Conservation (phyloP, 2,329 filamentous ascomycete genomes). For the Hypomyces rosellus region DNA sequence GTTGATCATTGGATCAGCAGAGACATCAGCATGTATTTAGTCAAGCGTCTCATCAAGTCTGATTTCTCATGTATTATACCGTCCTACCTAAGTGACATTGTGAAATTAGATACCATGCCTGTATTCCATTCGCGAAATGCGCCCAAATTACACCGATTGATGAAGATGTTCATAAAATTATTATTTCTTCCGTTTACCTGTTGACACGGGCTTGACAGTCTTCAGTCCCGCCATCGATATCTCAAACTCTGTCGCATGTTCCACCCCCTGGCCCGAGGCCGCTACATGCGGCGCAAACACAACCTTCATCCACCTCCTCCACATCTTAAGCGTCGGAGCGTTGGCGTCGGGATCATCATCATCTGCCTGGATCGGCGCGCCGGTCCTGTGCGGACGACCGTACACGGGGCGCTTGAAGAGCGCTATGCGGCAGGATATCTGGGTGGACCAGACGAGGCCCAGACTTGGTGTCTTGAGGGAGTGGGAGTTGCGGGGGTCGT, state of each 20-base stretch:
- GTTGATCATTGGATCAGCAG: neutral
- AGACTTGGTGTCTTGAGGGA: constrained; percentile 75
- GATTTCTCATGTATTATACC: too few species aligned
- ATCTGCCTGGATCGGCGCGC: constrained; percentile 30
- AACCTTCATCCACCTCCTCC: constrained; percentile 76
- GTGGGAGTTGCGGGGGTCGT: constrained; percentile 46
- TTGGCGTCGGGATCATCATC: constrained; percentile 37
- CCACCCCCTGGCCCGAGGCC: constrained; percentile 41
- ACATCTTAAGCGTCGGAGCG: constrained; percentile 46
- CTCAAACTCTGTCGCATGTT: constrained; percentile 62
- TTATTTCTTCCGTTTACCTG: neutral
- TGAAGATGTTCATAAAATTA: neutral
- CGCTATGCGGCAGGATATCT: constrained; percentile 76
- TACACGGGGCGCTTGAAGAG: constrained; percentile 65
- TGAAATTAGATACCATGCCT: too few species aligned
- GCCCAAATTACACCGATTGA: too few species aligned
- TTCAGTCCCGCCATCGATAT: constrained; percentile 61
- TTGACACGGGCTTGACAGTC: constrained; percentile 16
- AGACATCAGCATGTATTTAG: neutral
- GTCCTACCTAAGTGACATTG: too few species aligned
- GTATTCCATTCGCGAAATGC: too few species aligned
- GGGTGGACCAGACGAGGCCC: constrained; percentile 85
- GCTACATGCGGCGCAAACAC: constrained; percentile 78
- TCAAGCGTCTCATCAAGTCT: too few species aligned
- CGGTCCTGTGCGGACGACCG: constrained; percentile 29